Conservation (phyloP, 208 protist species). For the Lotmaria passim region DNA sequence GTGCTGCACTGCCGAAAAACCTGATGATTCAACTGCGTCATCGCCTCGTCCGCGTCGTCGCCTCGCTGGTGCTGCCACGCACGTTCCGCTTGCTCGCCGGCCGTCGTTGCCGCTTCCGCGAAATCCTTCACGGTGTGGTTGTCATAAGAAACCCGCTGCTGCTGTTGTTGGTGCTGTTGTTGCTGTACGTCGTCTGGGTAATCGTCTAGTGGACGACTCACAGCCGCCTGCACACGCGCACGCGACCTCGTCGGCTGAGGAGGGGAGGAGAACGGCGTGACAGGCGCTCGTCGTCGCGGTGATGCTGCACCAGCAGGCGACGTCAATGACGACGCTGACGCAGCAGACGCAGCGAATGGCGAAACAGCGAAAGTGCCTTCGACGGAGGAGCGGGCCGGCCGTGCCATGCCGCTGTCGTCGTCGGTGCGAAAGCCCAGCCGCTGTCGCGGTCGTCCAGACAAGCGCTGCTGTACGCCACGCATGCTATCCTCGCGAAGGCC, state of each 20-base stretch:
- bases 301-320: no score
- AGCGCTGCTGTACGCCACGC: background rate
- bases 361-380: background rate
- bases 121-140: background rate
- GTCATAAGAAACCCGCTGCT: background rate
- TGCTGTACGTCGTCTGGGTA: background rate
- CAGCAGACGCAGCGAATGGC: background rate
- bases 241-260: background rate
- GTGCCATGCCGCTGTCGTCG: background rate
- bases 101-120: no score
- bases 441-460: constrained; percentile 6
- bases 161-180: background rate
- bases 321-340: no score
- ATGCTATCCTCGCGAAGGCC: no score
- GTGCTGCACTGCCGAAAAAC: constrained; percentile 34
- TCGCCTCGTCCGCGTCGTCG: background rate
- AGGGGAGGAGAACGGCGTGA: constrained; percentile 13
- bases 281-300: constrained; percentile 4
- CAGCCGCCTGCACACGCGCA: background rate
- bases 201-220: no score
- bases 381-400: background rate
- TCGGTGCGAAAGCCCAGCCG: constrained; percentile 2
- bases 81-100: no score
- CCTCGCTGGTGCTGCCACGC: background rate
- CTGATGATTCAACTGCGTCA: constrained; percentile 26